Conservation (phyloP, 148 eudicot species). For the Bassia scoparia region DNA sequence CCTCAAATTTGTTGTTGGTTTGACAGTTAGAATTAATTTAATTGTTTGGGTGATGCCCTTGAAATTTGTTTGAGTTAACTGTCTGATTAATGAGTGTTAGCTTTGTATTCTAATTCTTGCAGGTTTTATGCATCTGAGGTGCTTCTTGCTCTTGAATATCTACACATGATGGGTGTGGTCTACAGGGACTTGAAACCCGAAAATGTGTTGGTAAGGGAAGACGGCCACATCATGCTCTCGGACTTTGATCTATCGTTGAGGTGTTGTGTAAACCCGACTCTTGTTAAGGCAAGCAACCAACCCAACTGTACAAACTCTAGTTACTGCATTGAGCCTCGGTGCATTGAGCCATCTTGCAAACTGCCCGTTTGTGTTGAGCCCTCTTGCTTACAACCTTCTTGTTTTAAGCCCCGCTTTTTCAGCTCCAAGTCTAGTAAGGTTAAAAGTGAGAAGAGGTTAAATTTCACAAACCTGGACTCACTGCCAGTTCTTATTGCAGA, state of each 20-base stretch:
- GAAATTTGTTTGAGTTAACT: not conserved
- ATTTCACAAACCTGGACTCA: constrained; percentile 33
- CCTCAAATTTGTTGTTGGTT: not conserved
- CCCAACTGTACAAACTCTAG: constrained; percentile 47
- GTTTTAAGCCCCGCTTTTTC: constrained; percentile 60
- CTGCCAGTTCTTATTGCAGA: constrained; percentile 66
- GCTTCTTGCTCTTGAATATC: constrained; percentile 73
- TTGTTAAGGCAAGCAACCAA: constrained; percentile 41
- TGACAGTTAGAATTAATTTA: not conserved
- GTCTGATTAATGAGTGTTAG: not conserved
- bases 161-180: constrained; percentile 88
- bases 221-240: constrained; percentile 85
- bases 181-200: constrained; percentile 85
- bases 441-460: constrained; percentile 25
- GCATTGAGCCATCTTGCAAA: constrained; percentile 57
- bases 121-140: constrained; percentile 91
- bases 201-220: constrained; percentile 77
- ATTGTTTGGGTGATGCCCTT: not conserved
- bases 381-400: constrained; percentile 68
- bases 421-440: constrained; percentile 41
- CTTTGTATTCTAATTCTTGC: constrained; percentile 13
- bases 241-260: constrained; percentile 73
- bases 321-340: constrained; percentile 61
- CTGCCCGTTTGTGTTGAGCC: constrained; percentile 61
- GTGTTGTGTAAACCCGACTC: constrained; percentile 66